Evolutionary conservation across 75 land plant species (phyloP).

Genomic region (Selaginella tamariscina): DNA sequence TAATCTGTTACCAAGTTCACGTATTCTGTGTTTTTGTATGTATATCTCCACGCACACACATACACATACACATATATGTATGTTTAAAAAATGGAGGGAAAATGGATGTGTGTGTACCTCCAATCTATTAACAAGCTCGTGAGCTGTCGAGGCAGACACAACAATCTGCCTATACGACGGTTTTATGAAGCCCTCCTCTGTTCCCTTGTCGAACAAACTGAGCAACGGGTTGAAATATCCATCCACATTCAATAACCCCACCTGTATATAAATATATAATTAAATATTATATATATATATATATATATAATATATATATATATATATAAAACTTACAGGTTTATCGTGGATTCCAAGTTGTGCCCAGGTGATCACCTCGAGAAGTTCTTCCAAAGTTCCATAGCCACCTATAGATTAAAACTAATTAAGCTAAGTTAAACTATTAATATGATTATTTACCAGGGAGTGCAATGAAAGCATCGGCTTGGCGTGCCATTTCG

Average conservation of each 20-base stretch:
- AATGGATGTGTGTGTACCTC: too few species aligned
- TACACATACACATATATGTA: background rate
- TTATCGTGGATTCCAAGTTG: constrained; percentile 45
- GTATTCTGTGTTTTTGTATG: too few species aligned
- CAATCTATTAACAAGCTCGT: constrained; percentile 8
- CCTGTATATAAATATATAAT: constrained; percentile 3
- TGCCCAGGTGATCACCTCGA: constrained; percentile 45
- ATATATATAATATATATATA: background rate
- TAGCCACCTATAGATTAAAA: background rate
- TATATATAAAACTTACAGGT: too few species aligned
- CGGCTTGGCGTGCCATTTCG: constrained; percentile 58
- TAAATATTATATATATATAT: background rate
- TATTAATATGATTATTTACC: constrained; percentile 29
- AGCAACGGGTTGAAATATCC: constrained; percentile 11
- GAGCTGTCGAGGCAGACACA: constrained; percentile 4
- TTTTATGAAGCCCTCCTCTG: constrained; percentile 5
- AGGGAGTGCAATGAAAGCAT: constrained; percentile 77
- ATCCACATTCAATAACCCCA: constrained; percentile 10
- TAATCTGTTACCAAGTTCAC: too few species aligned
- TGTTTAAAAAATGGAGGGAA: background rate
- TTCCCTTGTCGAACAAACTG: constrained; percentile 7
- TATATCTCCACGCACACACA: too few species aligned
- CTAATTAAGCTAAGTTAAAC: too few species aligned
- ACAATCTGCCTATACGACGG: constrained; percentile 5
- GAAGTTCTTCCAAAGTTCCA: constrained; percentile 27